Conservation (phyloP, 192 early-diverging fungal genomes). For the Linnemannia zychae region DNA sequence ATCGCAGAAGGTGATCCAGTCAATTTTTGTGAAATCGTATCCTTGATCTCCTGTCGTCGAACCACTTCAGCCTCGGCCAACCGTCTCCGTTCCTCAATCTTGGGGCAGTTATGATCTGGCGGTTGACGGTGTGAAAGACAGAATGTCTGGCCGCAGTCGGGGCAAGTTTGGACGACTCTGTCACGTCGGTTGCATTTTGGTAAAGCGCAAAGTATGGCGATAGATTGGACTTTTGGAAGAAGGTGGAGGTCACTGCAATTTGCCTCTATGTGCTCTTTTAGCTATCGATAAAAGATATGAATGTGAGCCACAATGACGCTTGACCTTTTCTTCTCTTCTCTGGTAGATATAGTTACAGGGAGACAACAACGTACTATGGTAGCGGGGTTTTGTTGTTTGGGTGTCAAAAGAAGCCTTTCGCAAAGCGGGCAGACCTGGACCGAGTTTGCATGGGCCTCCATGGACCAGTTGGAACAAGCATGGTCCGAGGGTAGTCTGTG, state of each 20-base stretch:
- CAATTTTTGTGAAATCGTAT: conserved; percentile 23
- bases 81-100: conserved; percentile 1
- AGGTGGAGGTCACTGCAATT: conserved; percentile 24
- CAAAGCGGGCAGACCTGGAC: conserved; percentile 39
- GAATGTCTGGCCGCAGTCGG: conserved; percentile 19
- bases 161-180: conserved; percentile 37
- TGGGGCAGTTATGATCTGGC: conserved; percentile 25
- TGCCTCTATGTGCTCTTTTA: conserved; percentile 27
- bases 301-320: too few relatives aligned
- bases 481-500: conserved; percentile 42
- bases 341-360: too few relatives aligned
- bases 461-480: conserved; percentile 19
- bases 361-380: conserved; percentile 12
- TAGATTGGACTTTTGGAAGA: conserved; percentile 35
- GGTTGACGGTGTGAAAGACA: conserved; percentile 47
- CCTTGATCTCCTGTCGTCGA: conserved; percentile 1
- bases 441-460: conserved; percentile 24
- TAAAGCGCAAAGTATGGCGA: conserved; percentile 26
- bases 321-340: too few relatives aligned
- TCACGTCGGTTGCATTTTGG: conserved; percentile 16
- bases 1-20: not conserved
- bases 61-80: not conserved
- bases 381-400: conserved; percentile 19
- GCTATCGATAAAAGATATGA: not conserved
- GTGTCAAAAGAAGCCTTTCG: conserved; percentile 22